phyloP scores from a whole-genome alignment of 148 eudicot genomes.

The Vaccinium myrtillus region DNA sequence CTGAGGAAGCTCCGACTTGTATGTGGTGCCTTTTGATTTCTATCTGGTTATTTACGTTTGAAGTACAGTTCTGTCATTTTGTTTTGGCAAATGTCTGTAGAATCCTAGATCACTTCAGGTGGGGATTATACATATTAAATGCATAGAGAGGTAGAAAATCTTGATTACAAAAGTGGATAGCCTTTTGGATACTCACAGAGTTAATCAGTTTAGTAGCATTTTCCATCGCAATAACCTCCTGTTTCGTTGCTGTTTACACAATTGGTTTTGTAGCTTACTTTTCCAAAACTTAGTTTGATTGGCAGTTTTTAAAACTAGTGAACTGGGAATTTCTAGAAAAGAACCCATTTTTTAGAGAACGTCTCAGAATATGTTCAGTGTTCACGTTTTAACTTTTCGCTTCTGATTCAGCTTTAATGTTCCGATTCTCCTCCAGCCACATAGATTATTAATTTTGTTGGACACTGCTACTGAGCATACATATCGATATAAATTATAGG shows the following conservation, averaged over 20 bases:
- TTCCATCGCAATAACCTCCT: neutral
- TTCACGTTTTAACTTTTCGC: neutral
- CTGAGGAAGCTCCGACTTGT: slow-evolving; percentile 13
- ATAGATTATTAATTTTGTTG: neutral
- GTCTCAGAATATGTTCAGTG: neutral
- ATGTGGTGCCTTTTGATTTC: slow-evolving; percentile 4
- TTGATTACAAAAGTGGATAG: too few relatives aligned
- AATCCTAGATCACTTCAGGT: neutral
- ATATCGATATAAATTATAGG: neutral
- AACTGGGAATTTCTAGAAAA: neutral
- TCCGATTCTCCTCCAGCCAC: neutral
- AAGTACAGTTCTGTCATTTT: neutral
- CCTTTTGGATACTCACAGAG: too few relatives aligned
- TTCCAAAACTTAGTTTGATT: neutral
- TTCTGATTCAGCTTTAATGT: neutral
- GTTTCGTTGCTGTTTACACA: neutral
- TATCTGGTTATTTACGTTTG: neutral
- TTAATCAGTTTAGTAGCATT: neutral
- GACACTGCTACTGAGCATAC: neutral
- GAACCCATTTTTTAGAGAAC: neutral
- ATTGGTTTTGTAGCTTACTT: neutral
- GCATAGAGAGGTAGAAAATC: too few relatives aligned
- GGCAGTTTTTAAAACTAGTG: neutral
- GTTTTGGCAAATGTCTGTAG: neutral
- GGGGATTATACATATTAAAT: neutral